These are phyloP conservation scores for Candida pseudoviswanathii DNA, from an alignment of 1,139 yeast genomes.

Conservation along the genomic window DNA sequence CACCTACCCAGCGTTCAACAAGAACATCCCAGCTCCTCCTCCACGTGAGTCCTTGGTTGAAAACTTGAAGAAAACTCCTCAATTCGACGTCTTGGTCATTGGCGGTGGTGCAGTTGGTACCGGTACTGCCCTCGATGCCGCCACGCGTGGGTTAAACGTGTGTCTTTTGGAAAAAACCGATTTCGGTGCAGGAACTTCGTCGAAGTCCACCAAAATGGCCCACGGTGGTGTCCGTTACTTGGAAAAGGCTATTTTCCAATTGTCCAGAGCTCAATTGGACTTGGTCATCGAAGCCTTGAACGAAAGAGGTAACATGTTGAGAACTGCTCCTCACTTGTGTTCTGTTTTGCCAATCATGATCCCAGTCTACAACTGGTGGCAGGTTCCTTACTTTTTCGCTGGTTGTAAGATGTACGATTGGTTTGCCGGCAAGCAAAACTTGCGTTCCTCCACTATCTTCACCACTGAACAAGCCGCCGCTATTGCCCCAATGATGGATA, in stretches of 20 bases:
- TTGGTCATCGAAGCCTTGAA: conserved; percentile 92
- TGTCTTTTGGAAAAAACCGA: conserved; percentile 85
- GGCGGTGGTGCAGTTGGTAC: conserved; percentile 98
- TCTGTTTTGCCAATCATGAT: conserved; percentile 89
- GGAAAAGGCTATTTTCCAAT: conserved; percentile 90
- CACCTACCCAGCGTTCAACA: conserved; percentile 41
- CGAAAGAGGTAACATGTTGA: conserved; percentile 86
- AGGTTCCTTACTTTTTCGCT: conserved; percentile 88
- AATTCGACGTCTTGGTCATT: conserved; percentile 78
- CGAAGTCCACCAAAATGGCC: conserved; percentile 95
- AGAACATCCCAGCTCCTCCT: conserved; percentile 39
- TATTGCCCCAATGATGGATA: conserved; percentile 87
- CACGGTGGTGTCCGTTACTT: conserved; percentile 97
- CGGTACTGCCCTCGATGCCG: conserved; percentile 92
- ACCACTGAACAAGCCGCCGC: conserved; percentile 69
- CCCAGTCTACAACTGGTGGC: conserved; percentile 96
- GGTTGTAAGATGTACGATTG: conserved; percentile 93
- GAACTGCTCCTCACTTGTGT: conserved; percentile 92
- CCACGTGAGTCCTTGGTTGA: conserved; percentile 36
- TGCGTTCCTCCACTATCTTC: conserved; percentile 76
- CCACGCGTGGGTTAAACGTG: conserved; percentile 86
- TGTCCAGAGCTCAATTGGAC: conserved; percentile 88
- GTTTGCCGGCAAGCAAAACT: conserved; percentile 88
- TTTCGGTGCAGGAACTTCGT: conserved; percentile 90
- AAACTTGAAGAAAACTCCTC: conserved; percentile 37